These are phyloP conservation scores for Wallacemonas sp. DNA, from an alignment of 208 protist genomes.

Conservation along the genomic window DNA sequence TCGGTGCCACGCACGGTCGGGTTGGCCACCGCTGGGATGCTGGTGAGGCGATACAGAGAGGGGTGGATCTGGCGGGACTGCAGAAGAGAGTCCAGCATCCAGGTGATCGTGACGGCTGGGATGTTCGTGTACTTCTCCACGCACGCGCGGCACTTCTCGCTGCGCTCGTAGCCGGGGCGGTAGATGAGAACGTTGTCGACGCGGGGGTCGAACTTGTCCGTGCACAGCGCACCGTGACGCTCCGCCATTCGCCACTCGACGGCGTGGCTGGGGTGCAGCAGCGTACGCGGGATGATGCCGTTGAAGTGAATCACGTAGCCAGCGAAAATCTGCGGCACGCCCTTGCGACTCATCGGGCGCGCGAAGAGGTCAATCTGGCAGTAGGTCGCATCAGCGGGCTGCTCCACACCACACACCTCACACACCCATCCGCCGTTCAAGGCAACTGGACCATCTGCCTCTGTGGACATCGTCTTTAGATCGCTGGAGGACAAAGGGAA, in stretches of 20 bases:
- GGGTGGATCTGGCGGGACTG: constrained; percentile 87
- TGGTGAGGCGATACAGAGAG: constrained; percentile 60
- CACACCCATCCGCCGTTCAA: constrained; percentile 49
- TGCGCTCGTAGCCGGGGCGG: constrained; percentile 88
- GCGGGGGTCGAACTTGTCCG: constrained; percentile 53
- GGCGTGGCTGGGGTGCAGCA: constrained; percentile 83
- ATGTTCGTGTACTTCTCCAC: constrained; percentile 57
- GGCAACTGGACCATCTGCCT: constrained; percentile 1
- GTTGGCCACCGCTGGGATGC: constrained; percentile 77
- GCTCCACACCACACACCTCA: constrained; percentile 53
- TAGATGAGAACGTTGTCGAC: constrained; percentile 78
- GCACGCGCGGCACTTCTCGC: constrained; percentile 82
- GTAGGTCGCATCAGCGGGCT: constrained; percentile 44
- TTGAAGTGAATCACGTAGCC: constrained; percentile 89
- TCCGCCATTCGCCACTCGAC: constrained; percentile 92
- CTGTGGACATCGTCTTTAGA: neutral
- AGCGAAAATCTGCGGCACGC: constrained; percentile 85
- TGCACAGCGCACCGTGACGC: constrained; percentile 79
- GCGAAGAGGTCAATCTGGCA: constrained; percentile 72
- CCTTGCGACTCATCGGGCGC: constrained; percentile 66
- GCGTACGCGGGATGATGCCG: constrained; percentile 81
- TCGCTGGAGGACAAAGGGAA: too few species aligned
- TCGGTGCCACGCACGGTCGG: constrained; percentile 53
- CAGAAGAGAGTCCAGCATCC: constrained; percentile 89
- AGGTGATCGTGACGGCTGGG: constrained; percentile 73